phyloP scores from a whole-genome alignment of 257 asterid genomes.

The Cinchona pubescens region DNA sequence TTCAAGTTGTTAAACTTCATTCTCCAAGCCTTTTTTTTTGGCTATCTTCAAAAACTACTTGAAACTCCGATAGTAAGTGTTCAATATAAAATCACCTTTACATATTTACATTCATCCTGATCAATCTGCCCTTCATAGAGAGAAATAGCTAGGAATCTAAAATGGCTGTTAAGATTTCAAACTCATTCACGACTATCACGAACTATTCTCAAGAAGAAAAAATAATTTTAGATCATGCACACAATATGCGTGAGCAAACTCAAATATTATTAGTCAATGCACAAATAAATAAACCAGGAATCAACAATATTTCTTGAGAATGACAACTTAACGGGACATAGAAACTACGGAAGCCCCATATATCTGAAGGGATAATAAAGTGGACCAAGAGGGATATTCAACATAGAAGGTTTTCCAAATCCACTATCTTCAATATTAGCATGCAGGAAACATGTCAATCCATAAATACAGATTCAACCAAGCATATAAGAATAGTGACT shows the following conservation, averaged over 20 bases:
- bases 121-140: neutral
- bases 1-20: no score
- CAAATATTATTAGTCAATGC: neutral
- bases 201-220: neutral
- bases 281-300: neutral
- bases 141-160: neutral
- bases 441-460: neutral
- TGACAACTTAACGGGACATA: no score
- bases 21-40: neutral
- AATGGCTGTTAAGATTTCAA: neutral
- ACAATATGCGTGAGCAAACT: neutral
- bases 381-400: neutral
- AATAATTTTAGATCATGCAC: no score
- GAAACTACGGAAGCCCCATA: neutral
- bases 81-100: no score
- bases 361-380: neutral
- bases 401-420: neutral
- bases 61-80: no score
- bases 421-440: neutral
- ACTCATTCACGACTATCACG: neutral
- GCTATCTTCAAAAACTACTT: no score
- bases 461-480: neutral
- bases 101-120: no score
- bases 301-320: no score
- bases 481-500: neutral